Evolutionary conservation across 768 basidiomycete genomes (phyloP), one percentile per base, ranked within the genome.

Genomic region (Serendipita indica): DNA sequence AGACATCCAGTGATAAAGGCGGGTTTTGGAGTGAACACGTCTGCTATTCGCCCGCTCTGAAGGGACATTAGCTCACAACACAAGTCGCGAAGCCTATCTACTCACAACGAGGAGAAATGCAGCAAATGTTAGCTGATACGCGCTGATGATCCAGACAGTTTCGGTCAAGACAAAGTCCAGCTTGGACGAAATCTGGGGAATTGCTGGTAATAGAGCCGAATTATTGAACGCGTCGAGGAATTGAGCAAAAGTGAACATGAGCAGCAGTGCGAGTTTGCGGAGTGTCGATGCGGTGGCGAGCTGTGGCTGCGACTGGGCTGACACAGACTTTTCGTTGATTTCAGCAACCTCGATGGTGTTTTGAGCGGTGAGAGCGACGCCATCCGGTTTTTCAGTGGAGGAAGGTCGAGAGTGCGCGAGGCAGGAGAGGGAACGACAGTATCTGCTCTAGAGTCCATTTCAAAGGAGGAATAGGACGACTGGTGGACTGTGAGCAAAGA

Each of bases 201-300:
- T 69, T 12, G 70, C 72, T 3, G 73, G 65, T 45, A 73, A 70
- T 20, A 74, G 66, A 27, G 72, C 67, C n/a, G 72, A 69, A 60
- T 72, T 73, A 62, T 71, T 73, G 66, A 77, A 72, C 12, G 71
- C 64, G 33, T 77, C 77, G 57, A 76, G 63, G 61, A 74, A 75
- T 46, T 73, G 69, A 13, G 74, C 71, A 18, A 70, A 65, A 61
- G 73, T 76, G 34, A 76, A 70, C 10, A 74, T 60, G 10, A 62
- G 28, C 1, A 77, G 65, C 14, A 77, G 60, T 20, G 67, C 18
- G 1, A 52, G 58, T 64, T 67, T 73, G 58, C 64, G 67, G 33
- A 60, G 59, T 61, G 46, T 60, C 34, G 67, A 70, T 18, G 41
- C 41, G 41, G 18, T 43, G 18, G 41, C 41, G 41, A 43, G 41